Percentiles rank a stretch among this genome's conserved stretches.
These are phyloP conservation scores for Myxozyma vanderwaltii DNA, from an alignment of 805 yeast genomes.

Conservation along the genomic window DNA sequence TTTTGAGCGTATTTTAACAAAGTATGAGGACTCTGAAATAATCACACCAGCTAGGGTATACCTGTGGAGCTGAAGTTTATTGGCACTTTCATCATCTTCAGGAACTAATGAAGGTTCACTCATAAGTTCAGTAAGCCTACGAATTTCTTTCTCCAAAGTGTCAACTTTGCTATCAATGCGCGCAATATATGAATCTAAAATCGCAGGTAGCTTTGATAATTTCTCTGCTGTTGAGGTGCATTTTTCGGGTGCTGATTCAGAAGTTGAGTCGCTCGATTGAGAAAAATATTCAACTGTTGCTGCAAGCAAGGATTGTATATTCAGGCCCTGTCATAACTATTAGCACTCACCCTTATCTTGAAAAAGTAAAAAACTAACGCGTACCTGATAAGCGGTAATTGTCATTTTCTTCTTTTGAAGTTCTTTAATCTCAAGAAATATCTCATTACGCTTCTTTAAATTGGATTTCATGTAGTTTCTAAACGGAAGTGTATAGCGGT, in stretches of 20 bases:
- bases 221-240: background rate
- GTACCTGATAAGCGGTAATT: background rate
- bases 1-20: background rate
- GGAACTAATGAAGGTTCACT: slow-evolving; percentile 22
- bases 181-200: slow-evolving; percentile 7
- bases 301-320: background rate
- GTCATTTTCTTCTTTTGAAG: background rate
- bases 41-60: slow-evolving; percentile 32
- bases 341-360: background rate
- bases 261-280: background rate
- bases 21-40: slow-evolving; percentile 14
- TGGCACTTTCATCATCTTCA: slow-evolving; percentile 1
- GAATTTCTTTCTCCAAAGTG: slow-evolving; percentile 8
- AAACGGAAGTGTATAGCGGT: slow-evolving; percentile 34
- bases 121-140: slow-evolving; percentile 5
- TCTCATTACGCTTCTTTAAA: background rate
- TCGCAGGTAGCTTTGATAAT: background rate
- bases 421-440: background rate
- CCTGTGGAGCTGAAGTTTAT: slow-evolving; percentile 24
- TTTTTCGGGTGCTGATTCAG: background rate
- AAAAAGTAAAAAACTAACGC: background rate
- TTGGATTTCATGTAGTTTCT: slow-evolving; percentile 15
- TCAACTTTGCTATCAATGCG: slow-evolving; percentile 19
- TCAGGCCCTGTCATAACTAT: background rate
- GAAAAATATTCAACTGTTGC: background rate